Evolutionary conservation across 495 filamentous ascomycete species (phyloP).

Genomic region (Hypoxylon subgilvum): DNA sequence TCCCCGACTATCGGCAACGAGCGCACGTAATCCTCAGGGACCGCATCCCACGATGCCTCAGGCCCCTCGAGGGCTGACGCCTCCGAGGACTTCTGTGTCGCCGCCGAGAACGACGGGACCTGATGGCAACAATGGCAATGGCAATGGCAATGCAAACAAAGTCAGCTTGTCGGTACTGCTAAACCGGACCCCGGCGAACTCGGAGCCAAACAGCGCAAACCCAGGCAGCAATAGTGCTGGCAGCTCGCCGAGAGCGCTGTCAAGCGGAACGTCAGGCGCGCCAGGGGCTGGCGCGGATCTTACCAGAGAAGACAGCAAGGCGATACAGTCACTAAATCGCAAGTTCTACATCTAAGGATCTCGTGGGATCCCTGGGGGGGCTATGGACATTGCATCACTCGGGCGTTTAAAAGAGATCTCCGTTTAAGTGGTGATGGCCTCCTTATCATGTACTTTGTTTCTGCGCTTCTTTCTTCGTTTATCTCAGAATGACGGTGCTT

Average conservation of each 20-base stretch:
- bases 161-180: slow-evolving; percentile 48
- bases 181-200: slow-evolving; percentile 43
- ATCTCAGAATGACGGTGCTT: too few species aligned
- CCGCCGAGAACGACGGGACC: slow-evolving; percentile 42
- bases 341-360: slow-evolving; percentile 45
- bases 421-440: slow-evolving; percentile 3
- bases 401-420: slow-evolving; percentile 35
- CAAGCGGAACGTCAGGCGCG: slow-evolving; percentile 42
- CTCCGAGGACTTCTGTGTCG: slow-evolving; percentile 42
- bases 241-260: slow-evolving; percentile 47
- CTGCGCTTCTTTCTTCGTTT: too few species aligned
- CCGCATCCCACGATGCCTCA: slow-evolving; percentile 39
- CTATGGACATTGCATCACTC: slow-evolving; percentile 18
- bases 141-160: slow-evolving; percentile 39
- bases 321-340: slow-evolving; percentile 68
- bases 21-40: slow-evolving; percentile 39
- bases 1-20: slow-evolving; percentile 34
- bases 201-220: slow-evolving; percentile 50
- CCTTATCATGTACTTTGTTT: slow-evolving; percentile 3
- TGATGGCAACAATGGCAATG: slow-evolving; percentile 20
- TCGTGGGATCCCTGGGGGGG: neutral
- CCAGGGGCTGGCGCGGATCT: slow-evolving; percentile 49
- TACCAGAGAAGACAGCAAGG: slow-evolving; percentile 67
- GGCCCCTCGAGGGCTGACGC: slow-evolving; percentile 32
- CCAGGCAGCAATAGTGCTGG: slow-evolving; percentile 43